Percentiles rank a stretch among this genome's conserved stretches.
Evolutionary conservation across 192 early-diverging fungal species (phyloP).

Genomic region (Coemansia sp.): DNA sequence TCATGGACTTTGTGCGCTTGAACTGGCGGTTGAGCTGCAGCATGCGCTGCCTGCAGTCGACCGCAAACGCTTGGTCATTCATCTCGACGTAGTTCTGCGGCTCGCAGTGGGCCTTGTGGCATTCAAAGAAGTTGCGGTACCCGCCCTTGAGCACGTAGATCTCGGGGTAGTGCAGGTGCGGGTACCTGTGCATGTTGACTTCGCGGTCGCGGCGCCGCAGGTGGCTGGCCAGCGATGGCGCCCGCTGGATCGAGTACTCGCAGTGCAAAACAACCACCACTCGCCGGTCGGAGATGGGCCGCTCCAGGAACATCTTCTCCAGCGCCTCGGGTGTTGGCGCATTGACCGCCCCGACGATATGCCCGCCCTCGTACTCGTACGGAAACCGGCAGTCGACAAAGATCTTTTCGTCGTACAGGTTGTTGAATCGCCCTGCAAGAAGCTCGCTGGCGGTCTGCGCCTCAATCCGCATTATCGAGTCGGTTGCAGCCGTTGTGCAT

Average conservation of each 20-base stretch:
- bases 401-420: slow-evolving; percentile 63
- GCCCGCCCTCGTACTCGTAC: slow-evolving; percentile 86
- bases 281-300: slow-evolving; percentile 48
- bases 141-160: slow-evolving; percentile 86
- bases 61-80: slow-evolving; percentile 62
- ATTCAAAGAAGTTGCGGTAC: slow-evolving; percentile 73
- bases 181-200: slow-evolving; percentile 71
- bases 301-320: slow-evolving; percentile 62
- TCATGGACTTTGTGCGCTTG: slow-evolving; percentile 60
- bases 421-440: slow-evolving; percentile 65
- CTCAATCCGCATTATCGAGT: slow-evolving; percentile 67
- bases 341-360: slow-evolving; percentile 75
- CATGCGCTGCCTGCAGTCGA: slow-evolving; percentile 59
- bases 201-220: slow-evolving; percentile 76
- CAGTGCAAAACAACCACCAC: slow-evolving; percentile 81
- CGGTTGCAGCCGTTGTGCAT: slow-evolving; percentile 54
- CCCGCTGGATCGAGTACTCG: slow-evolving; percentile 82
- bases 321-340: slow-evolving; percentile 65
- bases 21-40: slow-evolving; percentile 58
- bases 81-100: slow-evolving; percentile 83
- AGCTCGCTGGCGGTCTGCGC: slow-evolving; percentile 64
- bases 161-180: slow-evolving; percentile 79
- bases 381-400: slow-evolving; percentile 87
- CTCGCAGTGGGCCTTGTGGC: slow-evolving; percentile 63
- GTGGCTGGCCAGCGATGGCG: slow-evolving; percentile 79